Percentiles rank a stretch among this genome's conserved stretches.
These are phyloP conservation scores for Yarrowia galli DNA, from an alignment of 1,139 yeast genomes.

Conservation along the genomic window DNA sequence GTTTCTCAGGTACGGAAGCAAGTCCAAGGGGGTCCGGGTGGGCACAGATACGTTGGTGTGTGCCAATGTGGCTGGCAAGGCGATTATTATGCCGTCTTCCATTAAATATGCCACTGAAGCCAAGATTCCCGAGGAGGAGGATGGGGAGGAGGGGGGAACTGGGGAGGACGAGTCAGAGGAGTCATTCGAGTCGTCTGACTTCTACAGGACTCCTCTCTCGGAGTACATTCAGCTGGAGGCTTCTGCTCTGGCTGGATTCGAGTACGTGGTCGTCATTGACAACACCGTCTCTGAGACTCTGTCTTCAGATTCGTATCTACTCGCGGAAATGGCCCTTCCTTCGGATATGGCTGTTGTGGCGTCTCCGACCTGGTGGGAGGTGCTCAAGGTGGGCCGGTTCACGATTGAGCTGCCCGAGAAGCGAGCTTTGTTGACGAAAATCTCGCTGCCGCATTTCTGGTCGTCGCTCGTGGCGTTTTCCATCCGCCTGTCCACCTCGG, in stretches of 20 bases:
- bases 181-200: too few species aligned
- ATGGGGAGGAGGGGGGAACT: background rate
- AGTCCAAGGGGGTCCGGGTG: background rate
- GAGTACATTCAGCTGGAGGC: conserved; percentile 11
- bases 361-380: conserved; percentile 37
- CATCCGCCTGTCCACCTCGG: conserved; percentile 45
- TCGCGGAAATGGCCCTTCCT: conserved; percentile 45
- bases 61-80: conserved; percentile 12
- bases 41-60: conserved; percentile 27
- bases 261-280: conserved; percentile 58
- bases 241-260: conserved; percentile 51
- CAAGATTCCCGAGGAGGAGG: conserved; percentile 27
- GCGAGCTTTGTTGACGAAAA: conserved; percentile 58
- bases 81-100: conserved; percentile 7
- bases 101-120: conserved; percentile 27
- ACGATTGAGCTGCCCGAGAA: conserved; percentile 53
- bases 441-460: conserved; percentile 56
- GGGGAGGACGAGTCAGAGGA: too few species aligned
- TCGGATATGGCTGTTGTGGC: conserved; percentile 10
- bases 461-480: conserved; percentile 67
- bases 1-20: conserved; percentile 16
- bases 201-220: background rate
- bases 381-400: conserved; percentile 45
- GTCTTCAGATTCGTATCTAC: conserved; percentile 47
- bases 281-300: conserved; percentile 43